Conservation (phyloP, 2,329 filamentous ascomycete species). For the Alternaria sp. region DNA sequence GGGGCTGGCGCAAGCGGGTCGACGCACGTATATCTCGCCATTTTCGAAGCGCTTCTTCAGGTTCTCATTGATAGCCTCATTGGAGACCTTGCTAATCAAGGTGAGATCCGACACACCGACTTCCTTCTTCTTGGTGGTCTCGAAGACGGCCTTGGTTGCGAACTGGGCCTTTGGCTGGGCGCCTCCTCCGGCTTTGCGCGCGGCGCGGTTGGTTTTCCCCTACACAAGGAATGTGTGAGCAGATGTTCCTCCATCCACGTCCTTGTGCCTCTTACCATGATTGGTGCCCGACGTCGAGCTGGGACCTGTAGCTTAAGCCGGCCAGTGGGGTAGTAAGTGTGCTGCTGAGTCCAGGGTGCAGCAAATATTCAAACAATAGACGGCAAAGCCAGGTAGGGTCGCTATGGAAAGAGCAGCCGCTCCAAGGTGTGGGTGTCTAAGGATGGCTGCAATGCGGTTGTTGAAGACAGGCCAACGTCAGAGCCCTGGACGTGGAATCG, state of each 20-base stretch:
- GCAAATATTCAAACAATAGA: conserved; percentile 4
- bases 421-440: conserved; percentile 17
- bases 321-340: conserved; percentile 22
- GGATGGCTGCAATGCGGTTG: conserved; percentile 9
- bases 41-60: conserved; percentile 98
- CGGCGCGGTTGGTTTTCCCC: conserved; percentile 66
- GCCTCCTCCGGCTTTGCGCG: conserved; percentile 59
- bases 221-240: conserved; percentile 40
- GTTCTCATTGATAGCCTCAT: conserved; percentile 99
- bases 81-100: conserved; percentile 96
- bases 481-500: conserved; percentile 14
- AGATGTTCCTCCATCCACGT: conserved; percentile 7
- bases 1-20: conserved; percentile 35
- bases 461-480: conserved; percentile 16
- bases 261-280: conserved; percentile 40
- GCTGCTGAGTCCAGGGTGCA: conserved; percentile 9
- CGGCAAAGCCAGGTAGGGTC: conserved; percentile 6
- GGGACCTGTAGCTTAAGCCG: conserved; percentile 22
- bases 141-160: conserved; percentile 95
- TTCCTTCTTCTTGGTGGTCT: conserved; percentile 98
- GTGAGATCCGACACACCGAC: conserved; percentile 98
- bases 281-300: conserved; percentile 45
- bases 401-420: conserved; percentile 16
- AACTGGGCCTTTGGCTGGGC: conserved; percentile 64
- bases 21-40: conserved; percentile 86